These are phyloP conservation scores for Lumnitzera littorea DNA, from an alignment of 345 rosid genomes.

Conservation along the genomic window DNA sequence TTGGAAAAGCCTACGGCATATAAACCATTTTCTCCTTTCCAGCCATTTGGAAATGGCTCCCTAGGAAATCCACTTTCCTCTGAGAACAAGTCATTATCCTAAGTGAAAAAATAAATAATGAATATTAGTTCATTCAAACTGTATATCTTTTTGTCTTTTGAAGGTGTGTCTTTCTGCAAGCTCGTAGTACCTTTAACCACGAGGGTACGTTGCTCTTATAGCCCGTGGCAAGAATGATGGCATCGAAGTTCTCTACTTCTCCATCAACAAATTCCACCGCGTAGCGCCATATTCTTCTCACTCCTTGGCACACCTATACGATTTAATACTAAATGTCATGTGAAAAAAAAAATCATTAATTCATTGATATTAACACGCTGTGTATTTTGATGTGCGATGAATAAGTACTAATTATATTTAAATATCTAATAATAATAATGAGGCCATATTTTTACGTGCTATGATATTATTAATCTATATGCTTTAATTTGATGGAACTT, in stretches of 20 bases:
- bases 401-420: no score
- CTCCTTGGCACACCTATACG: slow-evolving; percentile 46
- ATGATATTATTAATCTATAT: neutral
- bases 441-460: no score
- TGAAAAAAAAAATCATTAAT: no score
- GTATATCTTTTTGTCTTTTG: no score
- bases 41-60: slow-evolving; percentile 54
- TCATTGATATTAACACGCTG: no score
- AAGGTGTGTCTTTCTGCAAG: no score
- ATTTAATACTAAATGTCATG: neutral
- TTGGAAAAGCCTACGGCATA: slow-evolving; percentile 78
- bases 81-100: slow-evolving; percentile 60
- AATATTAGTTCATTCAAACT: neutral
- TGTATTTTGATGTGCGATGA: no score
- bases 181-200: slow-evolving; percentile 66
- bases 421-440: no score
- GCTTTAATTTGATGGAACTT: neutral
- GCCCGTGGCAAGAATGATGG: slow-evolving; percentile 80
- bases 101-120: neutral
- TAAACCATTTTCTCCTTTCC: slow-evolving; percentile 78
- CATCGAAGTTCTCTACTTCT: slow-evolving; percentile 47
- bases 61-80: slow-evolving; percentile 60
- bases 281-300: slow-evolving; percentile 37
- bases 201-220: slow-evolving; percentile 73
- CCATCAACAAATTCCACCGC: slow-evolving; percentile 78